Base-by-base conservation (phyloP, 2,329 filamentous ascomycete species). In the Colletotrichum ledebouriae region DNA sequence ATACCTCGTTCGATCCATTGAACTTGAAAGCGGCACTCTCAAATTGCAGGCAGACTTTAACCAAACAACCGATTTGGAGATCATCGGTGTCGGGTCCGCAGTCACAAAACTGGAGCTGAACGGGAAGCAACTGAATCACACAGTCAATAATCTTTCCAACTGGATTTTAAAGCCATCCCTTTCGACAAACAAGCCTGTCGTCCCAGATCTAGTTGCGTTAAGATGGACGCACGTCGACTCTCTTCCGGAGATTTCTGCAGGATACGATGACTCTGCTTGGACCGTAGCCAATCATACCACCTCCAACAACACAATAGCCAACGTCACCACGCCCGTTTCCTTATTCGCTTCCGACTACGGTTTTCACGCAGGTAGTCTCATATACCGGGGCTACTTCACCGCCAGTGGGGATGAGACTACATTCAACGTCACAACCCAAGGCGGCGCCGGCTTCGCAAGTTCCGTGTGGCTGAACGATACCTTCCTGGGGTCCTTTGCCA, bases 341-440 rank as follows among this genome's bases (percentile, higher is more conserved):
- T 84, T 94, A 0, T 93, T 91, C 73, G 84, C 84, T 0, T 87
- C 87, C 15, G 92, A 94, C 77, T 94, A 94, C 73, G 92, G 92
- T 25, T 94, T 89, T 78, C 84, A 92, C 75, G 85, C 88, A 0
- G 92, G 92, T 3, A 87, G 86, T 1, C 82, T 94, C 0, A 72
- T 94, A 55, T 94, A 87, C 81, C 87, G 92, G 2, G 92, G 91
- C 0, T 84, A 88, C 71, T 94, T 95, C 75, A 84, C 81, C 1
- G 87, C 91, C 4, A 85, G 81, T 1, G 90, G 90, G 15, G 78
- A 83, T 1, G 90, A 93, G 71, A 81, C 81, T 0, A 80, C 78
- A 0, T 79, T 94, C 52, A 84, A 78, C 68, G 75, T 92, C 17
- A 80, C 80, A 49, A 90, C 90, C 0, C 86, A 90, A 69, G 92